Evolutionary conservation across 345 rosid species (phyloP).

Genomic region (Microcos paniculata): DNA sequence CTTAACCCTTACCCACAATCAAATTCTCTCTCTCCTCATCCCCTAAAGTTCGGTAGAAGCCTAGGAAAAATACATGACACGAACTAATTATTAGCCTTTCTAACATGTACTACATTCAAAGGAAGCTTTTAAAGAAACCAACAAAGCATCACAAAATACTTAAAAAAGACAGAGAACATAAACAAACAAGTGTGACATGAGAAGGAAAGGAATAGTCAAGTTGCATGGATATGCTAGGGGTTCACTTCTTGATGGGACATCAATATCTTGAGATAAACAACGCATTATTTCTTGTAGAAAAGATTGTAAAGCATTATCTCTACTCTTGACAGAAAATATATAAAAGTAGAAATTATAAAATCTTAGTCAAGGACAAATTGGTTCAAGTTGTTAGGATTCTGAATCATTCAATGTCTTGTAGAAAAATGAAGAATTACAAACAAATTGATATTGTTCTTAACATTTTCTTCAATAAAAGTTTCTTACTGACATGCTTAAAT

Average conservation of each 20-base stretch:
- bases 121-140: constrained; percentile 2
- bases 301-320: neutral
- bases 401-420: neutral
- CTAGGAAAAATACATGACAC: neutral
- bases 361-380: neutral
- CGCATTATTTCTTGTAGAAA: neutral
- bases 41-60: neutral
- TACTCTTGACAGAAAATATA: neutral
- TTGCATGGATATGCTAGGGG: neutral
- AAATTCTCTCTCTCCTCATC: neutral
- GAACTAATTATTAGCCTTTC: neutral
- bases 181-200: neutral
- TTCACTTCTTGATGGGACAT: constrained; percentile 7
- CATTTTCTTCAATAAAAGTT: neutral
- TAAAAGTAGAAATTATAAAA: neutral
- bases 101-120: neutral
- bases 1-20: neutral
- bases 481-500: neutral
- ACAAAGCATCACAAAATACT: neutral
- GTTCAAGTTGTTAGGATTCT: neutral
- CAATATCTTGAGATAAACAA: constrained; percentile 5
- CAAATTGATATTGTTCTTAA: neutral
- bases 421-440: neutral
- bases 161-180: neutral
- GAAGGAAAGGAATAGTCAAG: neutral